These are phyloP conservation scores for Xylaria sp. DNA, from an alignment of 2,329 filamentous ascomycete species.

Conservation along the genomic window DNA sequence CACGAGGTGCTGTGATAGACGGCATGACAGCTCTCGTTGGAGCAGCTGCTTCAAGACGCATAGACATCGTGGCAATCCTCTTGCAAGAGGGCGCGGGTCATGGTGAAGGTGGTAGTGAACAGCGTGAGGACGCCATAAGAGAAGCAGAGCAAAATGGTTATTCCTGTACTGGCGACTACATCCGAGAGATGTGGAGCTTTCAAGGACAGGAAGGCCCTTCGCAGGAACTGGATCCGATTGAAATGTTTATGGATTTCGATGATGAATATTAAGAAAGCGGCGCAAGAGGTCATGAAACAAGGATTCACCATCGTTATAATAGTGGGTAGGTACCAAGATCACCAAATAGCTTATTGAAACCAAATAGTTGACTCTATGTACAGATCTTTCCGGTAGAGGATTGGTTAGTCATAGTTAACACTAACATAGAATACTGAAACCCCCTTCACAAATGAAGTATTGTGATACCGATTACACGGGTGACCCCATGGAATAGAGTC, in stretches of 20 bases:
- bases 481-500: too few species aligned
- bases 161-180: background rate
- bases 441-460: too few species aligned
- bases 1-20: background rate
- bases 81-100: background rate
- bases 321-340: too few species aligned
- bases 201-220: background rate
- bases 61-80: slow-evolving; percentile 3
- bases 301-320: too few species aligned
- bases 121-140: background rate
- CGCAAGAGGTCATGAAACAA: background rate
- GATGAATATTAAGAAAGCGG: background rate
- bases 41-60: background rate
- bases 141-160: background rate
- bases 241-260: background rate
- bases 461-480: too few species aligned
- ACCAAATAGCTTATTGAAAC: too few species aligned
- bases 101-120: background rate
- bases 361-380: too few species aligned
- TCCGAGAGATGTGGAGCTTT: background rate
- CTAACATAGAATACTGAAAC: too few species aligned
- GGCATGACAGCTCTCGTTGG: slow-evolving; percentile 5
- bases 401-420: too few species aligned
- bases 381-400: too few species aligned
- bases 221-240: background rate